Conservation (phyloP, 192 early-diverging fungal genomes). For the Pilaira anomala region DNA sequence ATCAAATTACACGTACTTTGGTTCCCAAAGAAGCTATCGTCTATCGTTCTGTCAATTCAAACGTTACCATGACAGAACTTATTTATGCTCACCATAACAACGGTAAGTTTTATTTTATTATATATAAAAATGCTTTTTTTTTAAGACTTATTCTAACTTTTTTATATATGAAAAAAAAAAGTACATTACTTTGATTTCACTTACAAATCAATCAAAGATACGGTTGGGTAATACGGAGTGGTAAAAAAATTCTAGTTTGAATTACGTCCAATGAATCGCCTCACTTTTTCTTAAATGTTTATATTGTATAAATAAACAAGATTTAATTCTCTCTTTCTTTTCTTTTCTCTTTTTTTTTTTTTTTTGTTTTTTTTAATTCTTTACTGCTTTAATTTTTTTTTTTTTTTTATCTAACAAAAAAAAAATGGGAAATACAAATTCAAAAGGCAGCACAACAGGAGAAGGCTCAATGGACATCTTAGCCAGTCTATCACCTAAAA, state of each 20-base stretch:
- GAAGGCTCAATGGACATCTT: constrained; percentile 4
- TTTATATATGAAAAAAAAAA: no score
- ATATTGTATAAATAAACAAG: neutral
- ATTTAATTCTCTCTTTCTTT: neutral
- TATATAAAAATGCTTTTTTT: neutral
- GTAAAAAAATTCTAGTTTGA: neutral
- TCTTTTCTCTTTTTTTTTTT: constrained; percentile 4
- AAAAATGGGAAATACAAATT: constrained; percentile 21
- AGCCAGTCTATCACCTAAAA: constrained; percentile 7
- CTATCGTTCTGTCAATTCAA: constrained; percentile 2
- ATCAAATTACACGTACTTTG: neutral
- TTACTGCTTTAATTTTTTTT: no score
- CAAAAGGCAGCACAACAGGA: constrained; percentile 4
- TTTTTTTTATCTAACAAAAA: neutral
- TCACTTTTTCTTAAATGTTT: constrained; percentile 10
- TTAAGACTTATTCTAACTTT: constrained; percentile 3
- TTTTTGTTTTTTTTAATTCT: neutral
- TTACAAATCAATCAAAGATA: constrained; percentile 24
- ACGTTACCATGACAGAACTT: constrained; percentile 18
- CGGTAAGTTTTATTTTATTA: constrained; percentile 23
- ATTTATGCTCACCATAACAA: constrained; percentile 36
- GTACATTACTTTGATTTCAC: constrained; percentile 37
- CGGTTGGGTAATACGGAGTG: neutral
- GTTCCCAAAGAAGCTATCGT: constrained; percentile 26
- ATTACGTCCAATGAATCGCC: neutral